Conservation (phyloP, 2,329 filamentous ascomycete genomes). For the Lachnellula arida region DNA sequence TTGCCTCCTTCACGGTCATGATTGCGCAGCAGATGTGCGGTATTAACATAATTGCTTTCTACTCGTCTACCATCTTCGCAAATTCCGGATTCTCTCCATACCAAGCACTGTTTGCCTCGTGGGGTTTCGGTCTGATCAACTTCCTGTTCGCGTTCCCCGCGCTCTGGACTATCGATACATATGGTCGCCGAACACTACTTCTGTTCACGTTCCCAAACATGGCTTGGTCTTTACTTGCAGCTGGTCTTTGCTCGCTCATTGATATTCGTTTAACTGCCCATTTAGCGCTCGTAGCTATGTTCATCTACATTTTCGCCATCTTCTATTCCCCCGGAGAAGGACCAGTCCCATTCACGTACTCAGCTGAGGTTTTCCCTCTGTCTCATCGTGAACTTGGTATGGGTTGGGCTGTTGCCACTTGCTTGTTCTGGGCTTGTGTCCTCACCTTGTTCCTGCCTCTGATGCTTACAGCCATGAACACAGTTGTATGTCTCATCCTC, state of each 20-base stretch:
- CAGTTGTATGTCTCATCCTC: slow-evolving; percentile 20
- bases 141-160: slow-evolving; percentile 56
- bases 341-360: slow-evolving; percentile 57
- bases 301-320: slow-evolving; percentile 60
- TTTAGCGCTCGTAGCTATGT: slow-evolving; percentile 52
- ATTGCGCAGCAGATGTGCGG: slow-evolving; percentile 36
- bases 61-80: slow-evolving; percentile 59
- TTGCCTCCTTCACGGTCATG: slow-evolving; percentile 71
- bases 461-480: slow-evolving; percentile 23
- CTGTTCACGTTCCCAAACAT: slow-evolving; percentile 65
- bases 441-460: slow-evolving; percentile 50
- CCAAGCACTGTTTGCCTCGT: slow-evolving; percentile 56
- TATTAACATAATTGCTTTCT: slow-evolving; percentile 69
- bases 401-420: slow-evolving; percentile 58
- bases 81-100: slow-evolving; percentile 52
- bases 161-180: slow-evolving; percentile 60
- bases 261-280: slow-evolving; percentile 36
- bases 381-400: slow-evolving; percentile 61
- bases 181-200: slow-evolving; percentile 56
- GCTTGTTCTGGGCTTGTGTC: slow-evolving; percentile 55
- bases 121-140: slow-evolving; percentile 62
- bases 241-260: slow-evolving; percentile 55
- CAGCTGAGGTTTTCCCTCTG: slow-evolving; percentile 59
- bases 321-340: slow-evolving; percentile 64
- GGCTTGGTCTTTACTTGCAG: slow-evolving; percentile 61